A percentile compares a stretch with the other conserved stretches of the same genome.
Evolutionary conservation across 331 rosid genomes (phyloP).

Genomic region (Pyrus hybrid): DNA sequence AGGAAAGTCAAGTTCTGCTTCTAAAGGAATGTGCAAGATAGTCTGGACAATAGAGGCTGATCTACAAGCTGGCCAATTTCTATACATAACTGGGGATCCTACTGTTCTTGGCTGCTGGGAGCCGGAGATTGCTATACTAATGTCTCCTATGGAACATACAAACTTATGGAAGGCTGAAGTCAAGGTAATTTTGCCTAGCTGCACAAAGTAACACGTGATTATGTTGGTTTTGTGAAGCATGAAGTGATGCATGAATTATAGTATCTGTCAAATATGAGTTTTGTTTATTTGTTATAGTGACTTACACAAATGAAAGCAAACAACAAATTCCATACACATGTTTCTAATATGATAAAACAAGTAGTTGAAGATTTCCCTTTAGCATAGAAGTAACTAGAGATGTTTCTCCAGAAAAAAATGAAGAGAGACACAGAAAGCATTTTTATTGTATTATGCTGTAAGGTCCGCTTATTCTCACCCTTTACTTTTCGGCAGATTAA

Average conservation of each 20-base stretch:
- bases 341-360: neutral
- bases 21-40: conserved; percentile 50
- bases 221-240: neutral
- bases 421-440: neutral
- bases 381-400: neutral
- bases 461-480: neutral
- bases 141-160: conserved; percentile 64
- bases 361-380: neutral
- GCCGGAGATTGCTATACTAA: conserved; percentile 57
- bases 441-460: neutral
- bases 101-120: conserved; percentile 83
- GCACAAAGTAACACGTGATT: neutral
- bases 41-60: conserved; percentile 79
- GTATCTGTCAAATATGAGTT: neutral
- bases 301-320: neutral
- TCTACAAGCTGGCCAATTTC: conserved; percentile 66
- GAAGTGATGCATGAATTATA: neutral
- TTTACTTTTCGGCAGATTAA: conserved; percentile 48
- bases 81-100: conserved; percentile 82
- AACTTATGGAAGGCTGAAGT: conserved; percentile 83
- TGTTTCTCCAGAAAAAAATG: neutral
- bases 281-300: neutral
- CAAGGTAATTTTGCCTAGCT: conserved; percentile 39
- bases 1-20: conserved; percentile 41
- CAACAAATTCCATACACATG: neutral